Base-by-base conservation (phyloP, 164 flowering plant genomes). In the Berberis thunbergii region DNA sequence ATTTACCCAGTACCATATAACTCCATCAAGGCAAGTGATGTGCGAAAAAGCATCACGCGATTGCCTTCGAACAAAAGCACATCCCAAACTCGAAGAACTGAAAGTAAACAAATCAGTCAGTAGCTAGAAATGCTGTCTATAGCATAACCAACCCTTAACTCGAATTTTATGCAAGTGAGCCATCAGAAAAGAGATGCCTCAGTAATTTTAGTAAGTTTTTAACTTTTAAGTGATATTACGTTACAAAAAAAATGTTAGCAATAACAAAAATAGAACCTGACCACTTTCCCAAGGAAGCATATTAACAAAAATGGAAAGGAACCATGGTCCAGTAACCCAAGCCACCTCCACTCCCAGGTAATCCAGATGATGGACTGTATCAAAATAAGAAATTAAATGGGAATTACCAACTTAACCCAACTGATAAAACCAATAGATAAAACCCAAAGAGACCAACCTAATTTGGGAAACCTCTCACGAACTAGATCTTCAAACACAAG, bases 61-160 rank as follows among this genome's bases (percentile, higher is more conserved):
- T 85, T 86, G 63, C 99, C 97, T 79, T 95, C 91, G 74, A 86
- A 95, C 58, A 95, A 83, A 67, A 95, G 94, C 70, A 95, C 97
- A 70, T 95, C 99, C 99, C 99, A 95, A 48, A 91, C 84, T 69
- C 99, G 84, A 63, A 95, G 97, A 84, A 95, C 99, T 95, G 95
- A 57, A 73, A 69, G 63, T 43, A 67, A 69, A 64, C 45, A 67
- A 65, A 78, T 10, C 43, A 62, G 57, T 66, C 69, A 79, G 65
- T 62, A 52, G 43, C 59, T 26, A 39, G 43, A 49, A 43, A 45
- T 40, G 13, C 48, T 26, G 26, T 10, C 6, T 11, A 12, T 9
- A 54, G 50, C 43, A 43, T 43, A 63, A 6, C 49, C 49, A 4
- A 46, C 49, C 49, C 49, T 8, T 49, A 49, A 44, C 57, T 64